Evolutionary conservation across 2,329 filamentous ascomycete species (phyloP).

Genomic region (Fusarium brevicatenulatum): DNA sequence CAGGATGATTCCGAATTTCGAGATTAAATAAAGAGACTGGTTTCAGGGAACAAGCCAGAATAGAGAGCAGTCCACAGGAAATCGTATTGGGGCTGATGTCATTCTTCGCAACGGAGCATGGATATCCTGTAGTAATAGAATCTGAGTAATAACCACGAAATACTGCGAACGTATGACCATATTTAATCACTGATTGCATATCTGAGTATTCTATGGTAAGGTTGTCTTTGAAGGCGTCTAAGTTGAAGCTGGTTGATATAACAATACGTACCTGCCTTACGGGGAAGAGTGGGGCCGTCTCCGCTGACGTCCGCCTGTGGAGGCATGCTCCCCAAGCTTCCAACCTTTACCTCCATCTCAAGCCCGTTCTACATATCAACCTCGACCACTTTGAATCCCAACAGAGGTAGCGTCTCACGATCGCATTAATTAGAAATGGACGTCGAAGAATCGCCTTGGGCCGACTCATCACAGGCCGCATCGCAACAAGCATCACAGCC

Average conservation of each 20-base stretch:
- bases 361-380: slow-evolving; percentile 4
- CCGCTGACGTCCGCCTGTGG: slow-evolving; percentile 37
- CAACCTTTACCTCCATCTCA: slow-evolving; percentile 35
- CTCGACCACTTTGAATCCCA: slow-evolving; percentile 13
- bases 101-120: neutral
- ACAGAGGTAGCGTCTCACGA: slow-evolving; percentile 14
- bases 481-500: slow-evolving; percentile 48
- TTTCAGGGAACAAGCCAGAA: neutral
- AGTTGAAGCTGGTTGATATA: neutral
- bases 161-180: neutral
- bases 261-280: slow-evolving; percentile 32
- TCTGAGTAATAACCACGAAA: neutral
- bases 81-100: neutral
- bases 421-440: slow-evolving; percentile 52
- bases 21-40: neutral
- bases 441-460: slow-evolving; percentile 65
- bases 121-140: neutral
- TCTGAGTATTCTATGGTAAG: neutral
- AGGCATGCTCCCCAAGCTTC: slow-evolving; percentile 34
- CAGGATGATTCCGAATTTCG: neutral
- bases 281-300: slow-evolving; percentile 37
- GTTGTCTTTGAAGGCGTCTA: neutral
- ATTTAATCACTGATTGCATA: neutral
- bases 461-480: slow-evolving; percentile 54
- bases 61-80: neutral